Percentiles rank a stretch among this genome's conserved stretches.
Evolutionary conservation across 2,329 filamentous ascomycete genomes (phyloP).

Genomic region (Diplodia seriata): DNA sequence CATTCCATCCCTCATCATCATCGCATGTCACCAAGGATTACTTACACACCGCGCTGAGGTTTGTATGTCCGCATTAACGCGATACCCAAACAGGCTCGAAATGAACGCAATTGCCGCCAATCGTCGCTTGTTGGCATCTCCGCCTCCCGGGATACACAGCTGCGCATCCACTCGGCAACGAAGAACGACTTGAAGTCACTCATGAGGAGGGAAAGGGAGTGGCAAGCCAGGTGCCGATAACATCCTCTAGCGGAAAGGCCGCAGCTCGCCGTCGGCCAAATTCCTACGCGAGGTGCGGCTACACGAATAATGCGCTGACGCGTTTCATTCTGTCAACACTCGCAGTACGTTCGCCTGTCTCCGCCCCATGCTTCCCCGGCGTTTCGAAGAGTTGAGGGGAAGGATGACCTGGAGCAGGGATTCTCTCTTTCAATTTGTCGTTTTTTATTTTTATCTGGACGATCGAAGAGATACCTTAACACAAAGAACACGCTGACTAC

Average conservation of each 20-base stretch:
- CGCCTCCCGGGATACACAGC: too few species aligned
- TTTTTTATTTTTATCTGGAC: background rate
- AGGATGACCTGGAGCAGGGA: background rate
- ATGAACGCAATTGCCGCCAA: too few species aligned
- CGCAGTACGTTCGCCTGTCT: background rate
- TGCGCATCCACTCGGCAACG: too few species aligned
- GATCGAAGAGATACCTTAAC: too few species aligned
- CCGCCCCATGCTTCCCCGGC: background rate
- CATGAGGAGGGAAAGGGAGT: too few species aligned
- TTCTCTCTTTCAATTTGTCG: background rate
- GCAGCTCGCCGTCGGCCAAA: constrained; percentile 2
- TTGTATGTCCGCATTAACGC: too few species aligned
- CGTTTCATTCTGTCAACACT: background rate
- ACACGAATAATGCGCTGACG: background rate
- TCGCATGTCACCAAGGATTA: too few species aligned
- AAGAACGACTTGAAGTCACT: too few species aligned
- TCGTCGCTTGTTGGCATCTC: too few species aligned
- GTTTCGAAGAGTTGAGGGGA: background rate
- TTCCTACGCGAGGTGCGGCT: background rate
- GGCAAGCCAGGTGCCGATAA: too few species aligned
- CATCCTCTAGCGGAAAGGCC: background rate
- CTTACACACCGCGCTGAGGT: too few species aligned
- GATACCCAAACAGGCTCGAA: too few species aligned
- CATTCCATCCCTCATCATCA: background rate
- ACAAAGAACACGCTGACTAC: background rate